Percentiles rank a stretch among this genome's conserved stretches.
phyloP scores from a whole-genome alignment of 2,329 filamentous ascomycete species.

The Arthrobotrys iridis region DNA sequence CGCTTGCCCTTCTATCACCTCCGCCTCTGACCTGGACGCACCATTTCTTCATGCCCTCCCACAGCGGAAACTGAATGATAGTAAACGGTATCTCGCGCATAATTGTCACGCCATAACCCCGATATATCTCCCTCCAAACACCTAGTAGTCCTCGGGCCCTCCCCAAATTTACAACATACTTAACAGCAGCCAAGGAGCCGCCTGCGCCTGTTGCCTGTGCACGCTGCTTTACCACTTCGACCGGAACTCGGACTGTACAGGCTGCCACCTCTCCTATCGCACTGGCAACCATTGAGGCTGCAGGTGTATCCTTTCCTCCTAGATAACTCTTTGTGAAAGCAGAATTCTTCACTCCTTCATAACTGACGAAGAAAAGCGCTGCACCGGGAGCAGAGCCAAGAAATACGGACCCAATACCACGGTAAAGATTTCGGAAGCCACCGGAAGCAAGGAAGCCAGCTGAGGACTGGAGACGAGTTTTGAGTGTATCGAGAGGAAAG shows the following conservation, averaged over 20 bases:
- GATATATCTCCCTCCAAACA: slow-evolving; percentile 85
- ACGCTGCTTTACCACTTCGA: slow-evolving; percentile 95
- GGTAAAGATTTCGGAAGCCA: slow-evolving; percentile 91
- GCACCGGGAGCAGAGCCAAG: slow-evolving; percentile 93
- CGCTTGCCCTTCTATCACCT: slow-evolving; percentile 67
- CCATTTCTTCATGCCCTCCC: slow-evolving; percentile 89
- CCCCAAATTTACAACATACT: slow-evolving; percentile 35
- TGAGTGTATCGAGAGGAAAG: slow-evolving; percentile 97
- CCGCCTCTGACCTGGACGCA: slow-evolving; percentile 63
- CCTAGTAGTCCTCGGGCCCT: slow-evolving; percentile 59
- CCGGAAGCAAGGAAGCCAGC: slow-evolving; percentile 81
- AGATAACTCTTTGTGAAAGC: slow-evolving; percentile 62
- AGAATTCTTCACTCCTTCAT: slow-evolving; percentile 76
- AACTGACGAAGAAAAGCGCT: slow-evolving; percentile 96
- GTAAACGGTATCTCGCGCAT: slow-evolving; percentile 97
- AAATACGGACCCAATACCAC: slow-evolving; percentile 86
- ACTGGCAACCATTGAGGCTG: slow-evolving; percentile 76
- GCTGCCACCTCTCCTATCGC: slow-evolving; percentile 89
- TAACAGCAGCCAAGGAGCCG: slow-evolving; percentile 27
- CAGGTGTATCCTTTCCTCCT: slow-evolving; percentile 31
- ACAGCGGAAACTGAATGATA: slow-evolving; percentile 94
- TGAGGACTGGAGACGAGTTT: slow-evolving; percentile 91
- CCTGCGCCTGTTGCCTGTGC: slow-evolving; percentile 73
- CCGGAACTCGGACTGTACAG: slow-evolving; percentile 90
- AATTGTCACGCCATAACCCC: slow-evolving; percentile 91